Evolutionary conservation across 805 yeast genomes (phyloP).

Genomic region (Priceomyces carsonii): DNA sequence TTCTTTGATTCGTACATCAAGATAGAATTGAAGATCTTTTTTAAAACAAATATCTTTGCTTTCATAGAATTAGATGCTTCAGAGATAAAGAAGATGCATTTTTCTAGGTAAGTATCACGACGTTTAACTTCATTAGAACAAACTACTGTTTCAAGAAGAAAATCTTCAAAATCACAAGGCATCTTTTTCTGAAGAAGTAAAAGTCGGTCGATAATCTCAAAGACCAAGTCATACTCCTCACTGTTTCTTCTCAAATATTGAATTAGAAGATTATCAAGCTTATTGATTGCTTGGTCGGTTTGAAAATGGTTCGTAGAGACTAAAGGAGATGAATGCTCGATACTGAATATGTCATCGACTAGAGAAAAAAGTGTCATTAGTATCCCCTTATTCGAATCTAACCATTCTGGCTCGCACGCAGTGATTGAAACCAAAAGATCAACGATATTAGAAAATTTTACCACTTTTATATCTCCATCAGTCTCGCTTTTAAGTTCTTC

Average conservation of each 20-base stretch:
- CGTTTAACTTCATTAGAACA: constrained; percentile 44
- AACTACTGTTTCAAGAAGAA: constrained; percentile 57
- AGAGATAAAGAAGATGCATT: constrained; percentile 50
- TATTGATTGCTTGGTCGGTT: constrained; percentile 65
- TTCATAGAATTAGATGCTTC: constrained; percentile 46
- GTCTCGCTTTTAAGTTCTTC: constrained; percentile 50
- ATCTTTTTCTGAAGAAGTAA: constrained; percentile 48
- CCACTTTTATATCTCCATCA: constrained; percentile 53
- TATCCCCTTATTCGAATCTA: constrained; percentile 48
- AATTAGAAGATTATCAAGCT: constrained; percentile 50
- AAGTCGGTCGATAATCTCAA: constrained; percentile 32
- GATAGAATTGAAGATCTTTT: constrained; percentile 63
- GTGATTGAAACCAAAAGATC: constrained; percentile 61
- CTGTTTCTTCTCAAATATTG: constrained; percentile 25
- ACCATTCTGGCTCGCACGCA: constrained; percentile 57
- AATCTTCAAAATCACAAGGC: constrained; percentile 53
- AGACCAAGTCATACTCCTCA: constrained; percentile 26
- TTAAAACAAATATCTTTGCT: constrained; percentile 58
- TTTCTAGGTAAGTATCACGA: constrained; percentile 53
- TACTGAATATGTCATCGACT: constrained; percentile 43
- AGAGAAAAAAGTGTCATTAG: constrained; percentile 44
- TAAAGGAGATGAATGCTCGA: constrained; percentile 43
- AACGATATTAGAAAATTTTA: constrained; percentile 71
- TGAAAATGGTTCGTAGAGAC: constrained; percentile 68
- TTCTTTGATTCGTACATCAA: constrained; percentile 60